Evolutionary conservation across 2,329 filamentous ascomycete species (phyloP).

Genomic region (Sclerotinia nivalis): DNA sequence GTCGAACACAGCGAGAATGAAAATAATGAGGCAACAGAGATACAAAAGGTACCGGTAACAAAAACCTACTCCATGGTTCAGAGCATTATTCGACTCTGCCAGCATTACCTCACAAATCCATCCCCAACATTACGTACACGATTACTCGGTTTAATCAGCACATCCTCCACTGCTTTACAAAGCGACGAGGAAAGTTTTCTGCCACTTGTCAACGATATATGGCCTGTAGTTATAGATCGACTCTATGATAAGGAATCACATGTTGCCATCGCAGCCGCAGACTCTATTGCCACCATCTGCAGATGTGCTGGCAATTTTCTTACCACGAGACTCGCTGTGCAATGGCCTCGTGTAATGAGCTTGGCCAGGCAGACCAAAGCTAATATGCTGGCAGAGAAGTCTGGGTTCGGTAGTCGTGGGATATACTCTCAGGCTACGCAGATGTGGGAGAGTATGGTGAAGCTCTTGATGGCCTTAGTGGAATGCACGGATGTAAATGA

Average conservation of each 20-base stretch:
- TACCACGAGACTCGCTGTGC: conserved; percentile 68
- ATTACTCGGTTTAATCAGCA: conserved; percentile 74
- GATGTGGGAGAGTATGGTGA: conserved; percentile 63
- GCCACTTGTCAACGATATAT: conserved; percentile 85
- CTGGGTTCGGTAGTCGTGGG: conserved; percentile 48
- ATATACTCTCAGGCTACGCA: conserved; percentile 62
- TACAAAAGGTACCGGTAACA: conserved; percentile 63
- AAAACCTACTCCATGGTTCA: conserved; percentile 80
- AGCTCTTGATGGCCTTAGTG: conserved; percentile 61
- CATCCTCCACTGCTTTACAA: conserved; percentile 70
- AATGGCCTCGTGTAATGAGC: conserved; percentile 63
- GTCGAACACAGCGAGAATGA: conserved; percentile 33
- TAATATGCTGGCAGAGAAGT: conserved; percentile 45
- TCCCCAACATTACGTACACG: conserved; percentile 76
- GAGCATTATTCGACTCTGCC: conserved; percentile 78
- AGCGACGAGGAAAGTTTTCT: conserved; percentile 80
- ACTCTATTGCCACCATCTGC: conserved; percentile 69
- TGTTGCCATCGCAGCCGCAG: conserved; percentile 69
- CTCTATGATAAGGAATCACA: conserved; percentile 67
- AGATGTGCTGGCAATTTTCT: conserved; percentile 78
- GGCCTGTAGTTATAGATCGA: conserved; percentile 76
- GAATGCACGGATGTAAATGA: conserved; percentile 65
- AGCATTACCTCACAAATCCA: conserved; percentile 86
- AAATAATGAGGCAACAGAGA: conserved; percentile 45
- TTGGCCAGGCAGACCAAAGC: conserved; percentile 48